Percentiles rank a stretch among this genome's conserved stretches.
phyloP scores from a whole-genome alignment of 495 filamentous ascomycete species.

The Penicillium macrosclerotiorum region DNA sequence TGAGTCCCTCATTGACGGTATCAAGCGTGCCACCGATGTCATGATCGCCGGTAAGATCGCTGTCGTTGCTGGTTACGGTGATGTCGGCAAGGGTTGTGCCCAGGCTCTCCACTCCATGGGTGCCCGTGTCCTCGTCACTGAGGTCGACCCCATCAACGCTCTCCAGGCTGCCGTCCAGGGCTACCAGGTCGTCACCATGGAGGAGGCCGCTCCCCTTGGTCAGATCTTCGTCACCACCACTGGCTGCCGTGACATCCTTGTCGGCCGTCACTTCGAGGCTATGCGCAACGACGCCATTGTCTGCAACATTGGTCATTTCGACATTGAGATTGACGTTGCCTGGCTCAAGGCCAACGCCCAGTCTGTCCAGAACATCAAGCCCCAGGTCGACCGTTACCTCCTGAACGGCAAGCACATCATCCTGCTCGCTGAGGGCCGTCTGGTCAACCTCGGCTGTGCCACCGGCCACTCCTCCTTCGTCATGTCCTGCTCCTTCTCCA shows the following conservation, averaged over 20 bases:
- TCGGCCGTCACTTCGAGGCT: constrained; percentile 86
- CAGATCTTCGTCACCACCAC: constrained; percentile 99
- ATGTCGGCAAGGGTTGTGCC: constrained; percentile 98
- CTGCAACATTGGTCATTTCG: constrained; percentile 99
- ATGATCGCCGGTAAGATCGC: constrained; percentile 99
- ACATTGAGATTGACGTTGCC: constrained; percentile 99
- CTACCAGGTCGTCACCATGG: constrained; percentile 96
- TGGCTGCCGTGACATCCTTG: constrained; percentile 96
- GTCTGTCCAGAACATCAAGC: constrained; percentile 97
- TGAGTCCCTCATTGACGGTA: constrained; percentile 97
- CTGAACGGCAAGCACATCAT: constrained; percentile 98
- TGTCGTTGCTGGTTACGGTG: constrained; percentile 96
- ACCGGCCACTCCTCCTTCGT: constrained; percentile 99
- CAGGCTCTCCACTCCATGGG: constrained; percentile 95
- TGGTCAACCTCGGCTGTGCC: constrained; percentile 98
- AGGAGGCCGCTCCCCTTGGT: constrained; percentile 79
- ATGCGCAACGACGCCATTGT: constrained; percentile 99
- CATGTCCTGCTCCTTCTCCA: constrained; percentile 99
- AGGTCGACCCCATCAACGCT: constrained; percentile 99
- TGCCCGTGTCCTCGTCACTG: constrained; percentile 93
- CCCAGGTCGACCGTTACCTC: constrained; percentile 96
- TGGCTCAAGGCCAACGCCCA: constrained; percentile 97
- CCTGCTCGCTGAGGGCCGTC: constrained; percentile 95
- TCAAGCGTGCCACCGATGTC: constrained; percentile 99
- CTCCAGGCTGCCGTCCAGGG: constrained; percentile 98